Base-by-base conservation (phyloP, 2,329 filamentous ascomycete genomes). In the Colletotrichum liaoningense region DNA sequence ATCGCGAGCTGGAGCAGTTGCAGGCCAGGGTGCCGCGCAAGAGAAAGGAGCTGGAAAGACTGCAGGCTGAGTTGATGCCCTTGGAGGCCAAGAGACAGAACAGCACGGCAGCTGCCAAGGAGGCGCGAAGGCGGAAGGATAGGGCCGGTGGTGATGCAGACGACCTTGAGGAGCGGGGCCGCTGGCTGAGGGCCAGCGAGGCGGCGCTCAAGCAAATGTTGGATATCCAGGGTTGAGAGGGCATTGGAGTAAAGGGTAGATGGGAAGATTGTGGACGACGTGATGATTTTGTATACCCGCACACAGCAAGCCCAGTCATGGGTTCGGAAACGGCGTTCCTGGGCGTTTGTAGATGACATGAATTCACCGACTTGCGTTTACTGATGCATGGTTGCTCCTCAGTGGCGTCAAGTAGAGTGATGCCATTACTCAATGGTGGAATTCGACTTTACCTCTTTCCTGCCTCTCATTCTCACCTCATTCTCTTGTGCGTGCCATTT, bases 151-250 rank as follows among this genome's bases (percentile, higher is more conserved):
- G 92, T 6, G 89, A 91, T 55, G 90, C 90, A 19, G 93, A 95
- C 77, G 93, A 95, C 78, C 81, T 95, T 38, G 94, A 95, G 80
- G 92, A 94, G 81, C 88, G 91, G 77, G 94, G 92, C 6, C 86
- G 93, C 76, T 96, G 94, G 94, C 91, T 92, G 83, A 89, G 90
- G 76, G 92, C 91, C 22, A 91, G 90, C n/a, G 93, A 95, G 79
- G 83, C 85, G 9, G 88, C 86, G 14, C 80, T 95, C 80, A 90
- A 84, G 78, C 86, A 89, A 72, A 90, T 93, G 83, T 79, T 95
- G 76, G 90, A 91, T 75, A 84, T 91, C 19, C 82, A 88, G 77
- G 81, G 79, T 55, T 85, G 77, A 80, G 22, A 19, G n/a, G 4
- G 12, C 2, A 2, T 28, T 9, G 35, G 8, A 16, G n/a, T 19